Base-by-base conservation (phyloP, 1,284 basidiomycete genomes). In the Apiotrichum laibachii region DNA sequence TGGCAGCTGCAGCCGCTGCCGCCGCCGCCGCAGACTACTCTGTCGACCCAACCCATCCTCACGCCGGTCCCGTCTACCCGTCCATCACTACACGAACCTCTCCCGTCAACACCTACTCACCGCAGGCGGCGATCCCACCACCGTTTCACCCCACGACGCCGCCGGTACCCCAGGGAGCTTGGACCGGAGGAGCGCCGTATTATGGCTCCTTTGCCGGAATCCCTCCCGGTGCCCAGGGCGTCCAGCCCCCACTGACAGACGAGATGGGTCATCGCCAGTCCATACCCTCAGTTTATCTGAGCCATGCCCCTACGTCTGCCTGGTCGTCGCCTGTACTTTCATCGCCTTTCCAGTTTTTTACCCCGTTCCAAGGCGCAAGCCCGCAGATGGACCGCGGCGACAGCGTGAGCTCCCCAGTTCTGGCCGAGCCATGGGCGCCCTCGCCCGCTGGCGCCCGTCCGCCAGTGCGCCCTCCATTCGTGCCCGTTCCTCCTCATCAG, bases 251-350 rank as follows among this genome's bases (percentile, higher is more conserved):
- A 2, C 18, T 58, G 18, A 39, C 50, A 11, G 59, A 44, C 22
- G 58, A 60, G 33, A 48, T 63, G 26, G 59, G 47, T 0, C 62
- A 51, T 47, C 53, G 55, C n/a, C 51, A 46, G 13, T 53, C 51
- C 10, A 39, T 53, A 31, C 51, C 51, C 8, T 60, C 59, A 3
- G 55, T 63, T 16, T 63, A 56, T 21, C 44, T 63, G 6, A 39
- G 52, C 8, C 60, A 57, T 34, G 50, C 59, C 0, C 53, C 62
- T 10, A 44, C 34, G 5, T 49, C 56, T 9, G 59, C 53, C 0
- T 63, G 62, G 62, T 60, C 62, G 4, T 63, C 62, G 9, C 56
- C 59, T 0, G 59, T 63, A 12, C 33, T 63, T 15, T 56, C 62
- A 18, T 44, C 62, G 8, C 62, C 59, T 1, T 63, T 56, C 37